Evolutionary conservation across 305 asterid genomes (phyloP), one percentile per base, ranked within the genome.

Genomic region (Fraxinus floribunda): DNA sequence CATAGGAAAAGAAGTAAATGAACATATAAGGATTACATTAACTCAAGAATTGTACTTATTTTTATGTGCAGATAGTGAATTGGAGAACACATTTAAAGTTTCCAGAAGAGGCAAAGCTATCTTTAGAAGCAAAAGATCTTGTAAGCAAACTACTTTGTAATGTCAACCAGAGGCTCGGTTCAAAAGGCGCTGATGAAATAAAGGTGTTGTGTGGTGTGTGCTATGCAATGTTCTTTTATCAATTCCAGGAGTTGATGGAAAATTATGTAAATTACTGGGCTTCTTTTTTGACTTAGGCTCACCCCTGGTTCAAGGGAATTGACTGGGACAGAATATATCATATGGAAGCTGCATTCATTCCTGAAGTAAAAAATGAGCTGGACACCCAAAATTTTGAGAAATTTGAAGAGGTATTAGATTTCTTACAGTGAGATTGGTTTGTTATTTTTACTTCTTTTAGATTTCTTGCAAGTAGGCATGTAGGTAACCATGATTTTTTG

Each of bases 341-440:
- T 75, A 90, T 91, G 89, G 98, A 94, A 78, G 99, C 99, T 87
- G 98, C 98, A 70, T 94, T 95, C 86, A 91, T 92, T 86, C 99
- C 99, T 64, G 98, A 95, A 85, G 98, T 95, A 80, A 94, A 91
- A 46, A 97, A 94, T 86, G 98, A 95, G 87, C 85, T 95, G 90
- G 99, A 95, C 87, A 95, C 98, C 75, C 99, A 95, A 87, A 95
- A 95, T 85, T 95, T 95, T 86, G 98, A 95, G 85, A 94, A 95
- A 87, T 94, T 96, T 83, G 99, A 94, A 38, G 98, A 96, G 94
- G 99, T 96, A 86, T 71, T 46, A 36, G 18, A 71, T 52, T 79
- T 75, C 70, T 79, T 35, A 72, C 41, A 30, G 22, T 74, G 76
- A 64, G 22, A 38, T 68, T 44, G 55, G 20, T 30, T 80, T 11